Evolutionary conservation across 2,329 filamentous ascomycete genomes (phyloP), one percentile per base, ranked within the genome.

Genomic region (Alternaria atra): DNA sequence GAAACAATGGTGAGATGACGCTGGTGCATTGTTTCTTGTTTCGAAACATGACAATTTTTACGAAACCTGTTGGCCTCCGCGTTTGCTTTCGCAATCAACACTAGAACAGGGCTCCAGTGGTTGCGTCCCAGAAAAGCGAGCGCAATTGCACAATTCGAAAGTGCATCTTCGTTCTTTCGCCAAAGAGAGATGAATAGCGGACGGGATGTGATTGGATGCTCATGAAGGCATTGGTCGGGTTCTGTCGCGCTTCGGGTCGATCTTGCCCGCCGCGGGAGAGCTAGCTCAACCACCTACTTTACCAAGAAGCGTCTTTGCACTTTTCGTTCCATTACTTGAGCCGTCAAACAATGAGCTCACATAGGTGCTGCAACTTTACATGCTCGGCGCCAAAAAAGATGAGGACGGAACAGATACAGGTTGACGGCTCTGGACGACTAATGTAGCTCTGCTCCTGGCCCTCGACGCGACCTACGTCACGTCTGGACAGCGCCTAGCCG

Each of bases 1-100:
- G 52, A 58, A 58, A 58, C 55, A 54, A 47, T 58, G 50, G 55
- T 58, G 55, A 58, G 40, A 58, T 58, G 42, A 20, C 42, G 42
- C 42, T 34, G 34, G 40, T 47, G n/a, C 34, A 39, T 35, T 52
- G 55, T 54, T 58, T 58, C 55, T 43, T 52, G 55, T 58, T 58
- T 58, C 55, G 20, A 58, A 58, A 58, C 55, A 43, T 44, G 50
- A n/a, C 53, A 29, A 30, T 58, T 27, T 27, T 54, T 25, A 34
- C 50, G 55, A 58, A 54, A 58, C 55, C 23, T 37, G 32, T 17
- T 25, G 34, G 42, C 50, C 42, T 39, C 29, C 44, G 30, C 50
- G 23, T 25, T n/a, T 37, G 30, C 40, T 25, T 40, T 42, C 34
- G 42, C 12, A 25, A 25, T 40, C 5, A 27, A 32, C n/a, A 29